Conservation (phyloP, 768 basidiomycete species). For the Chalciporus sphaerocephalus region DNA sequence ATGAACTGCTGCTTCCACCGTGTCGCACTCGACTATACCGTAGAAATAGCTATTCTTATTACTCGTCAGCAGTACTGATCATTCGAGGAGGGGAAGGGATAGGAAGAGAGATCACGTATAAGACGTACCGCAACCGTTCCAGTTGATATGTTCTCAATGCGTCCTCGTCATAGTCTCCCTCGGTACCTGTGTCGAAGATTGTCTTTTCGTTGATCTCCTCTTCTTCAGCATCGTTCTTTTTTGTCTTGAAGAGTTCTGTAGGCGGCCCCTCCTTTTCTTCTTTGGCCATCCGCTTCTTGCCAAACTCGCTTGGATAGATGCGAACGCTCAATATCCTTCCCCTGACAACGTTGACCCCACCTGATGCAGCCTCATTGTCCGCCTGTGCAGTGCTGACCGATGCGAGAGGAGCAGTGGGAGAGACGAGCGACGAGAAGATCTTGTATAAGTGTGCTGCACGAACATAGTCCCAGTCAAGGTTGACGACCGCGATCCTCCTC, state of each 20-base stretch:
- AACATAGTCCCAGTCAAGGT: constrained; percentile 97
- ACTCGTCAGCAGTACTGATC: constrained; percentile 5
- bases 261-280: constrained; percentile 94
- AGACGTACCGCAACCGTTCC: constrained; percentile 77
- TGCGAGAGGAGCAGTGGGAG: constrained; percentile 47
- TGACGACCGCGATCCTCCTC: constrained; percentile 80
- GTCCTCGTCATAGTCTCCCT: constrained; percentile 82
- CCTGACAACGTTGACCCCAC: constrained; percentile 34
- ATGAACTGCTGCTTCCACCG: constrained; percentile 68
- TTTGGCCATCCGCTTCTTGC: constrained; percentile 75
- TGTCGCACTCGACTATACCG: constrained; percentile 87
- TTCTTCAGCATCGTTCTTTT: constrained; percentile 32
- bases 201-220: constrained; percentile 63
- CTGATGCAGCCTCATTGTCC: constrained; percentile 12
- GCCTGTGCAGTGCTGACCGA: constrained; percentile 23
- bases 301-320: constrained; percentile 92
- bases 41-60: constrained; percentile 76
- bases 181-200: constrained; percentile 62
- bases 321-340: constrained; percentile 75
- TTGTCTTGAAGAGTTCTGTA: constrained; percentile 69
- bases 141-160: constrained; percentile 88
- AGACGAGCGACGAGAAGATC: constrained; percentile 84
- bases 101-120: background rate
- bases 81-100: background rate
- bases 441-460: constrained; percentile 87